Percentiles rank a stretch among this genome's conserved stretches.
These are phyloP conservation scores for Nannizziopsis arthrosporioides DNA, from an alignment of 2,329 filamentous ascomycete species.

Conservation along the genomic window DNA sequence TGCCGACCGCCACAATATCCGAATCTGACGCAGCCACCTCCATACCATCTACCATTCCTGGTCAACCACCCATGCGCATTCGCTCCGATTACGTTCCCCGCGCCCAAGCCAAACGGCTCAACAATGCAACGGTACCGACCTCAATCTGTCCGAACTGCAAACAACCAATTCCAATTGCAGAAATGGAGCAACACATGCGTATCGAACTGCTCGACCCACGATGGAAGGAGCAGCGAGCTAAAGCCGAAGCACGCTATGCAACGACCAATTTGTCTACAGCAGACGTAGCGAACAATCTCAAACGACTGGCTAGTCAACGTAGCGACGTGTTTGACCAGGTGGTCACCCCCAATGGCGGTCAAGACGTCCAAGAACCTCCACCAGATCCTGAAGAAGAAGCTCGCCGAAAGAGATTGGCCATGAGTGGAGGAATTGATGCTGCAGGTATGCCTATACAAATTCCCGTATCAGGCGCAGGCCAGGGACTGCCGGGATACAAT, in stretches of 20 bases:
- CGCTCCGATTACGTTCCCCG: constrained; percentile 85
- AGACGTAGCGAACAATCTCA: constrained; percentile 87
- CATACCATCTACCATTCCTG: constrained; percentile 26
- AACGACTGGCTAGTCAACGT: constrained; percentile 81
- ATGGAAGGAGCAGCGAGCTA: constrained; percentile 92
- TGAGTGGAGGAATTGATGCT: constrained; percentile 21
- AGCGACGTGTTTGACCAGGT: constrained; percentile 69
- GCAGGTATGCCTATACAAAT: constrained; percentile 44
- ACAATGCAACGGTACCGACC: constrained; percentile 47
- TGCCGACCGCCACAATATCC: constrained; percentile 30
- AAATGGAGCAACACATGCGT: constrained; percentile 85
- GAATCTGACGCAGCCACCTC: constrained; percentile 27
- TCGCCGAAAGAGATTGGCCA: constrained; percentile 63
- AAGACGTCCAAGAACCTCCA: constrained; percentile 27
- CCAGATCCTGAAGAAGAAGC: constrained; percentile 62
- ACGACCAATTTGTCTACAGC: constrained; percentile 76
- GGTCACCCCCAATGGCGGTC: background rate
- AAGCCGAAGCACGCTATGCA: constrained; percentile 69
- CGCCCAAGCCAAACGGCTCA: constrained; percentile 60
- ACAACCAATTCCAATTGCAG: constrained; percentile 73
- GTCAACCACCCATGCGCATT: constrained; percentile 63
- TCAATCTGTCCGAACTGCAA: constrained; percentile 87
- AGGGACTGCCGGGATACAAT: constrained; percentile 3
- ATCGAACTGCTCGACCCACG: constrained; percentile 88
- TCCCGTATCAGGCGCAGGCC: constrained; percentile 3